Evolutionary conservation across 768 basidiomycete genomes (phyloP).

Genomic region (Rubroboletus satanas): DNA sequence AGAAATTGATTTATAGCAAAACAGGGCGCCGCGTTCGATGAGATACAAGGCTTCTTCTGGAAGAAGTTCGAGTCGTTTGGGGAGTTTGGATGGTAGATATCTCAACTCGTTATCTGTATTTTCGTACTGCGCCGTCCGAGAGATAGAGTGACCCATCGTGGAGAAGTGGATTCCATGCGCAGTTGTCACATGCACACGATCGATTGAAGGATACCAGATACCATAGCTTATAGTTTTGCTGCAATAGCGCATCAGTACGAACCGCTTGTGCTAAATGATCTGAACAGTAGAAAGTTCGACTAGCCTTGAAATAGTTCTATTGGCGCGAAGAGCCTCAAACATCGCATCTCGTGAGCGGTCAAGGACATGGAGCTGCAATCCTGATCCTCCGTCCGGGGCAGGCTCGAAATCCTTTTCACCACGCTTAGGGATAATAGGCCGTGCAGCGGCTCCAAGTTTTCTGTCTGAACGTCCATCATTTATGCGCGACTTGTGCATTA

Average conservation of each 20-base stretch:
- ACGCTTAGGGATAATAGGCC: slow-evolving; percentile 86
- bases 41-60: slow-evolving; percentile 96
- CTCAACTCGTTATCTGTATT: slow-evolving; percentile 18
- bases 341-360: slow-evolving; percentile 80
- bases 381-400: slow-evolving; percentile 54
- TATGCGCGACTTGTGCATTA: slow-evolving; percentile 1
- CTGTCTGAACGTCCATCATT: slow-evolving; percentile 11
- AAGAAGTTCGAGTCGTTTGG: slow-evolving; percentile 76
- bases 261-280: neutral
- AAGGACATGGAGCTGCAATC: slow-evolving; percentile 76
- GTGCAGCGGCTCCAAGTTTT: slow-evolving; percentile 29
- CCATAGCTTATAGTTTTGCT: slow-evolving; percentile 81
- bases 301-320: slow-evolving; percentile 74
- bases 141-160: slow-evolving; percentile 75
- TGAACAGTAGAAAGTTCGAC: slow-evolving; percentile 11
- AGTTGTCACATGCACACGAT: slow-evolving; percentile 64
- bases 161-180: slow-evolving; percentile 81
- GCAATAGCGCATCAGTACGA: neutral
- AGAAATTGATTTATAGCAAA: slow-evolving; percentile 67
- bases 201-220: slow-evolving; percentile 68
- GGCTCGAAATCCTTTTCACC: slow-evolving; percentile 99
- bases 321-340: slow-evolving; percentile 74
- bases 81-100: slow-evolving; percentile 34
- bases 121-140: slow-evolving; percentile 39
- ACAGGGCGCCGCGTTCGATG: slow-evolving; percentile 83